Base-by-base conservation (phyloP, 768 basidiomycete species). In the Calvatia gigantea region DNA sequence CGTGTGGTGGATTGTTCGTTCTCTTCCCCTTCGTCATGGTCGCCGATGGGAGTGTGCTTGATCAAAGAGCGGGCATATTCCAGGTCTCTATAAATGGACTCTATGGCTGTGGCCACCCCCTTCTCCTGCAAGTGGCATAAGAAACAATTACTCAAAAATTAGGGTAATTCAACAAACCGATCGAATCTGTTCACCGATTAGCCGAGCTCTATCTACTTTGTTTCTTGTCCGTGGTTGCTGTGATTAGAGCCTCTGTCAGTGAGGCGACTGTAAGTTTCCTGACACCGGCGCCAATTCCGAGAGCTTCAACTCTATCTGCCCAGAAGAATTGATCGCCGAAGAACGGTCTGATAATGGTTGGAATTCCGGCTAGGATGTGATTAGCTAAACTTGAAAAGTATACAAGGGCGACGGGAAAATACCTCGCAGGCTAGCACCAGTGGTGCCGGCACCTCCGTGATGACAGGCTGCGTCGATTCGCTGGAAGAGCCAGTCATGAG, bases 241-340 rank as follows among this genome's bases (percentile, higher is more conserved):
- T 69, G 28, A 78, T 64, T 38, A 99, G 76, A 0, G 96, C 95
- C 7, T 91, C 86, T 14, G 87, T 82, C 54, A 99, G 72, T 45
- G 75, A 75, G 14, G 90, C 82, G 12, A 87, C 86, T 9, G 90
- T 94, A 53, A 98, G 76, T 69, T 95, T 96, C 62, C 91, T 83
- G 48, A 99, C 86, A 49, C 88, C 84, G 28, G 86, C 79, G 42
- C 96, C 97, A 46, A 98, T 84, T 33, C 95, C 95, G 38, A 99
- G 79, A 2, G 94, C 93, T 69, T 97, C 94, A n/a, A 98, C 93
- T 27, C 96, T 87, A 69, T 99, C 93, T 2, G 93, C 92, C 94
- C 94, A 98, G 73, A 98, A 96, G 68, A 89, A 92, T 64, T 98
- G 95, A 68, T 98, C 95, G 2, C 97, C 96, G 64, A 98, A 99